Base-by-base conservation (phyloP, 441 rosid species). In the Populus hybrid region DNA sequence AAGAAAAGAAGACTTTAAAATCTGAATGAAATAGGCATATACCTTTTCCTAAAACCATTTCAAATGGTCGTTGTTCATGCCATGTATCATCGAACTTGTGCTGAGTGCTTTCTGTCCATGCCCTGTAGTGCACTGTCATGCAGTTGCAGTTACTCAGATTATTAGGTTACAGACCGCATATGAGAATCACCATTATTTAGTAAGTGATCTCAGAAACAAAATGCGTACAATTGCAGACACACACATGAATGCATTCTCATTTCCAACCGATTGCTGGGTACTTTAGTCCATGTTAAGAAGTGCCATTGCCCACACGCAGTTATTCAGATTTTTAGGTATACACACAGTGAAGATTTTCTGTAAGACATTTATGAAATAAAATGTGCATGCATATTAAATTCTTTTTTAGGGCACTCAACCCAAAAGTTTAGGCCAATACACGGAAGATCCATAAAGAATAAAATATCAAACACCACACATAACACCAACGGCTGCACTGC, bases 51-150 rank as follows among this genome's bases (percentile, higher is more conserved):
- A 93, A 69, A 71, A 93, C 84, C 90, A 93, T 78, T 84, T 91
- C 98, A 83, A 89, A 71, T 4, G 96, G 98, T 59, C 88, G 96
- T 75, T 91, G 97, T 76, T 92, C 98, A 67, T 85, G 86, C 96
- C 99, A 87, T 18, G 97, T 92, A 80, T 94, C 99, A 73, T 94
- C 99, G 80, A 92, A 94, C 81, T 95, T 93, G 85, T 95, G 97
- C 80, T 82, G 88, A 26, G 91, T 85, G 82, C 88, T 81, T 83
- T 91, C 90, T 50, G 92, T 81, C 98, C 99, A 95, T 81, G 87
- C 98, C 83, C 87, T 90, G 78, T 90, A 94, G 85, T 95, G 97
- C 88, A 94, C 99, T 92, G 76, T 72, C 20, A 64, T 53, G 79
- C 36, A 78, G 2, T 83, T 24, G 38, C 23, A 84, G 77, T 82